Evolutionary conservation across 257 asterid genomes (phyloP).

Genomic region (Paulownia fortunei): DNA sequence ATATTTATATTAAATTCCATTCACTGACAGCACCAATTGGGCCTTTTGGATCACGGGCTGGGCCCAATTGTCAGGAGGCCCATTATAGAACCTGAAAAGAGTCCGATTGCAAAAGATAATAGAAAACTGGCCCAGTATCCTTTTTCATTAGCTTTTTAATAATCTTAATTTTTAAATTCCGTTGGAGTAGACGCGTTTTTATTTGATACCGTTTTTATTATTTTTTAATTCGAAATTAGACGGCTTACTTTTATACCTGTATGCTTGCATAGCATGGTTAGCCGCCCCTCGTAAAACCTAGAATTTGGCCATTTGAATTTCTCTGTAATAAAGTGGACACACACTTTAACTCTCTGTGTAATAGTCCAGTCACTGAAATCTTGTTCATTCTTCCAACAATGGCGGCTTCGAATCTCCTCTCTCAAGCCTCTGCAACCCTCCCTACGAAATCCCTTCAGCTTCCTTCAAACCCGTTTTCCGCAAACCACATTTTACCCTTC

Average conservation of each 20-base stretch:
- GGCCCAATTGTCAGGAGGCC: too few relatives aligned
- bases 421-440: slow-evolving; percentile 46
- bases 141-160: too few relatives aligned
- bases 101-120: too few relatives aligned
- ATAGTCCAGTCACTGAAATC: not conserved
- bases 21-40: too few relatives aligned
- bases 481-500: slow-evolving; percentile 43
- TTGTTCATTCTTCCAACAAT: slow-evolving; percentile 43
- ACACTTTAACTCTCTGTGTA: not conserved
- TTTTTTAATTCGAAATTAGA: too few relatives aligned
- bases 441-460: slow-evolving; percentile 33
- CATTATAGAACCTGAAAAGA: too few relatives aligned
- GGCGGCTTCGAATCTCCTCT: slow-evolving; percentile 73
- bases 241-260: not conserved
- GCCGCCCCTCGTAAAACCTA: not conserved
- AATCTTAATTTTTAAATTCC: too few relatives aligned
- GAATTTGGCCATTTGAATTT: not conserved
- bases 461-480: slow-evolving; percentile 27
- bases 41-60: too few relatives aligned
- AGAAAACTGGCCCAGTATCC: too few relatives aligned
- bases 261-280: not conserved
- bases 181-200: too few relatives aligned
- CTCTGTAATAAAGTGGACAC: not conserved
- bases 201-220: too few relatives aligned
- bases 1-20: too few relatives aligned